Evolutionary conservation across 305 asterid genomes (phyloP).

Genomic region (Solanum hybrid): DNA sequence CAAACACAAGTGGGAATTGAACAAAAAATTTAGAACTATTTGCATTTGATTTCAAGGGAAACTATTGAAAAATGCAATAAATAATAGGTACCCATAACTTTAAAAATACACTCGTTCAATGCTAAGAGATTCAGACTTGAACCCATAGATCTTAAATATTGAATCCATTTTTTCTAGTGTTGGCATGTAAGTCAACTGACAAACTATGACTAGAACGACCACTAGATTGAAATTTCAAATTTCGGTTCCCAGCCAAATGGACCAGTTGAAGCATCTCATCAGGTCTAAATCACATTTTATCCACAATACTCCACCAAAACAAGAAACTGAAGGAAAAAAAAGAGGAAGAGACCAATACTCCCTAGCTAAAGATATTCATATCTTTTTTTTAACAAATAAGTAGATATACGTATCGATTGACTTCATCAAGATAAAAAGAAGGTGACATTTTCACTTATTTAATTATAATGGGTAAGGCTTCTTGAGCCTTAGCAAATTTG

Average conservation of each 20-base stretch:
- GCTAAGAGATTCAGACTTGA: background rate
- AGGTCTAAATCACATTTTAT: background rate
- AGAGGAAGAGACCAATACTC: background rate
- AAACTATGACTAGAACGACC: background rate
- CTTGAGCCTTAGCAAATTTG: background rate
- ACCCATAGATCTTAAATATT: background rate
- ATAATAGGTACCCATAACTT: slow-evolving; percentile 6
- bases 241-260: background rate
- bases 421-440: background rate
- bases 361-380: background rate
- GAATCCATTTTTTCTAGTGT: background rate
- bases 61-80: background rate
- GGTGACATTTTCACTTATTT: background rate
- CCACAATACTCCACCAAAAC: background rate
- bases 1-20: background rate
- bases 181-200: background rate
- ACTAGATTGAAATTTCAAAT: background rate
- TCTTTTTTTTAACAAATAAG: too few relatives aligned
- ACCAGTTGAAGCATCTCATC: background rate
- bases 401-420: background rate
- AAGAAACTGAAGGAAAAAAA: background rate
- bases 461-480: background rate
- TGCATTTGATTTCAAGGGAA: background rate
- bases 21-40: background rate
- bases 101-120: background rate